Conservation (phyloP, 2,329 filamentous ascomycete genomes). For the Trichophyton simii region DNA sequence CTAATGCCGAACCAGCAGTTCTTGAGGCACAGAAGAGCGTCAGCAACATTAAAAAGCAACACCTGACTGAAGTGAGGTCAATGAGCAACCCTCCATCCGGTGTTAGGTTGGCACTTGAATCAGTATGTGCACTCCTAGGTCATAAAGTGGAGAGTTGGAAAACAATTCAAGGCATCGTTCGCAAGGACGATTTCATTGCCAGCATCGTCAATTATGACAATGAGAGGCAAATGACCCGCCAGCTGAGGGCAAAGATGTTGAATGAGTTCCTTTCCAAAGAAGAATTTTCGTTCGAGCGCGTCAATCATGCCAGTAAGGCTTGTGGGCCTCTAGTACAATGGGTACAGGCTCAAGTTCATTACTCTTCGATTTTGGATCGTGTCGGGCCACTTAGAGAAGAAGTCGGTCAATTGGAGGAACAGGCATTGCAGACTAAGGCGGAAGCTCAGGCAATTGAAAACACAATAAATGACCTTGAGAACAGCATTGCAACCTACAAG, state of each 20-base stretch:
- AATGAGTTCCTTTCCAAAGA: constrained; percentile 84
- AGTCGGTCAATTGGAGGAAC: constrained; percentile 72
- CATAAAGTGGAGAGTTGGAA: constrained; percentile 89
- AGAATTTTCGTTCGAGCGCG: constrained; percentile 91
- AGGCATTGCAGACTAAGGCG: constrained; percentile 82
- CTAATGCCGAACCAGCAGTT: constrained; percentile 84
- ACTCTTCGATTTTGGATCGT: constrained; percentile 90
- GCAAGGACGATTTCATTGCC: constrained; percentile 90
- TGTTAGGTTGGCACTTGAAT: constrained; percentile 83
- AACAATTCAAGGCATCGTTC: constrained; percentile 73
- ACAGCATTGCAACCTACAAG: constrained; percentile 91
- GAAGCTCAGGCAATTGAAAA: constrained; percentile 85
- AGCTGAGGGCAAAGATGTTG: constrained; percentile 74
- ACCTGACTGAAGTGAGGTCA: constrained; percentile 91
- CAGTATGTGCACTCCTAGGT: constrained; percentile 89
- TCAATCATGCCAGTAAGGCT: constrained; percentile 90
- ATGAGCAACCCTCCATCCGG: constrained; percentile 87
- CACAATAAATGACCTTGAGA: constrained; percentile 70
- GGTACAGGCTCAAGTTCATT: constrained; percentile 92
- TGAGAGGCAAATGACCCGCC: constrained; percentile 81
- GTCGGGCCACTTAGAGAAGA: constrained; percentile 88
- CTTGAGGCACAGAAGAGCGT: constrained; percentile 89
- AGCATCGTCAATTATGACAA: constrained; percentile 98
- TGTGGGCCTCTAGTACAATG: constrained; percentile 95
- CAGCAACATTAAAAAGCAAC: constrained; percentile 95